Conservation (phyloP, 1,139 yeast species). For the Petasospora fabianii region DNA sequence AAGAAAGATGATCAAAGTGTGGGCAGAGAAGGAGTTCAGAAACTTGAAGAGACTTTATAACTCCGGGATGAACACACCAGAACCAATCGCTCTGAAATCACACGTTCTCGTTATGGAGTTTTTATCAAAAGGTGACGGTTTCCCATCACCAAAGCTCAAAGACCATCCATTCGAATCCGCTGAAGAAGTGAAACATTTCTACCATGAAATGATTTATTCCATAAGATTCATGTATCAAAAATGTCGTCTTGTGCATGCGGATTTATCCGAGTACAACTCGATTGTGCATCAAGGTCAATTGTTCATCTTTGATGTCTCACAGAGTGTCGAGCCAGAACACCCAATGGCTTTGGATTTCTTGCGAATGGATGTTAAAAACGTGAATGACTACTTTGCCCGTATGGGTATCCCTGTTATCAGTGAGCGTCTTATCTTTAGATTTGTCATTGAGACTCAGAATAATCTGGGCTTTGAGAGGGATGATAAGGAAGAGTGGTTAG, state of each 20-base stretch:
- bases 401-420: constrained; percentile 74
- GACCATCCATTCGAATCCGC: constrained; percentile 70
- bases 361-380: constrained; percentile 96
- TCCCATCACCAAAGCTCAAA: constrained; percentile 80
- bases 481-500: constrained; percentile 38
- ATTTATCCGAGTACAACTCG: constrained; percentile 90
- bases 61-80: constrained; percentile 82
- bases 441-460: constrained; percentile 46
- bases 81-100: constrained; percentile 80
- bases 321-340: constrained; percentile 96
- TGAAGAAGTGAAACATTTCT: constrained; percentile 63
- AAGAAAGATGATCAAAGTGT: constrained; percentile 91
- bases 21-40: constrained; percentile 98
- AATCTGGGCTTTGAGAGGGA: constrained; percentile 34
- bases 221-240: constrained; percentile 85
- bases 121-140: constrained; percentile 61
- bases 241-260: constrained; percentile 94
- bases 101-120: constrained; percentile 97
- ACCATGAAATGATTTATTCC: constrained; percentile 75
- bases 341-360: constrained; percentile 94
- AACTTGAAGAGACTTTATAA: constrained; percentile 75
- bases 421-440: constrained; percentile 77
- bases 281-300: constrained; percentile 79
- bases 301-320: constrained; percentile 94
- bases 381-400: constrained; percentile 77